A percentile compares a stretch with the other conserved stretches of the same genome.
phyloP scores from a whole-genome alignment of 148 eudicot genomes.

The Cornus kousa region DNA sequence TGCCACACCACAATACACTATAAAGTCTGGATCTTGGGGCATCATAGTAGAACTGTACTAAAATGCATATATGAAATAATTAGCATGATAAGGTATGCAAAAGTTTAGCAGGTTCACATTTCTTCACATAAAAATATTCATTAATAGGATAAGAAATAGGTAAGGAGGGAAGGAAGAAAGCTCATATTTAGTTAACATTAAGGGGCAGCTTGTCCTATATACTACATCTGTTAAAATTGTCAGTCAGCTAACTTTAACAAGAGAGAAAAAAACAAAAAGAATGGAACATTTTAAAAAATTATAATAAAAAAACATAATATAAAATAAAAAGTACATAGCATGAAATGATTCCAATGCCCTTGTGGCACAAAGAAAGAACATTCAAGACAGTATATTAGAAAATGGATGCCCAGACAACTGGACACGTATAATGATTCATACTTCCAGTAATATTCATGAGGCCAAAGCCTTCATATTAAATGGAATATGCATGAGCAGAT shows the following conservation, averaged over 20 bases:
- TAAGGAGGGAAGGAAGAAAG: background rate
- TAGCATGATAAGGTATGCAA: background rate
- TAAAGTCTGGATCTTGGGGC: too few species aligned
- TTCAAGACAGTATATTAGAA: background rate
- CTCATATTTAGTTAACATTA: too few species aligned
- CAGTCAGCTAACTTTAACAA: background rate
- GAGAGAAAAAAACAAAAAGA: background rate
- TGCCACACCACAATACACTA: too few species aligned
- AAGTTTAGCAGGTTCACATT: background rate
- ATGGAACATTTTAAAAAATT: background rate
- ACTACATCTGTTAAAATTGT: background rate
- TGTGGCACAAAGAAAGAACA: background rate
- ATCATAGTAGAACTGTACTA: too few species aligned
- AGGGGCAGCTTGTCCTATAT: background rate
- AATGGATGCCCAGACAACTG: constrained; percentile 2
- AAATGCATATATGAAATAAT: background rate
- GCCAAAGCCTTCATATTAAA: too few species aligned
- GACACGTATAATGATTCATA: background rate
- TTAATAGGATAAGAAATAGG: background rate
- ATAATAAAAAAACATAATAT: too few species aligned
- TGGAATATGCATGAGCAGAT: background rate
- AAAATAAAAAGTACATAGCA: too few species aligned
- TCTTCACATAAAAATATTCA: background rate
- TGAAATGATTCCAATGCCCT: background rate
- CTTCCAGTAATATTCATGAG: background rate